These are phyloP conservation scores for Exophiala sp. DNA, from an alignment of 2,329 filamentous ascomycete genomes.

Conservation along the genomic window DNA sequence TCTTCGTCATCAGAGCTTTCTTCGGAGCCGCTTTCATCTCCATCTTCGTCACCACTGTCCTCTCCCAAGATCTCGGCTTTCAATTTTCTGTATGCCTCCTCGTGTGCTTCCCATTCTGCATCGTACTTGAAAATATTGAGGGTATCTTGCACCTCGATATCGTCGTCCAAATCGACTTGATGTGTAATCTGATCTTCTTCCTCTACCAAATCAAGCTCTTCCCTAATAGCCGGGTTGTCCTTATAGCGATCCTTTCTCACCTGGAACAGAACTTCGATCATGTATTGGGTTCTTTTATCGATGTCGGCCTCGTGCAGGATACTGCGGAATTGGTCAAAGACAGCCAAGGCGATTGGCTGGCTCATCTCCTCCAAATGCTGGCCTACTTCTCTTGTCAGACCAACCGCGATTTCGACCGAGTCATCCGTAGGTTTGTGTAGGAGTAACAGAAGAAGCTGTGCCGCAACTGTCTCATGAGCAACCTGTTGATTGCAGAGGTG, in stretches of 20 bases:
- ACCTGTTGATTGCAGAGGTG: conserved; percentile 97
- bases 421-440: conserved; percentile 96
- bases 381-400: conserved; percentile 86
- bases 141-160: conserved; percentile 78
- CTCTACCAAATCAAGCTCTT: conserved; percentile 91
- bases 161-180: conserved; percentile 73
- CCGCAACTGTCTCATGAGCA: conserved; percentile 86
- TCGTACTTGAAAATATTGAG: conserved; percentile 97
- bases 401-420: conserved; percentile 95
- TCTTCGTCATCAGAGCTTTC: conserved; percentile 66
- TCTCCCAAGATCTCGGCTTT: conserved; percentile 94
- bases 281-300: conserved; percentile 97
- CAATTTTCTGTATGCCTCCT: conserved; percentile 82
- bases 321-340: conserved; percentile 93
- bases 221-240: conserved; percentile 83
- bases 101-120: conserved; percentile 81
- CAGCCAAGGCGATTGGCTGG: conserved; percentile 75
- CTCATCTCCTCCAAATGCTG: conserved; percentile 96
- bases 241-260: conserved; percentile 95
- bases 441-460: conserved; percentile 86
- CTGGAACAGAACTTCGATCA: conserved; percentile 97
- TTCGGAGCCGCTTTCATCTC: conserved; percentile 51
- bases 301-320: conserved; percentile 96
- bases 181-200: conserved; percentile 99
- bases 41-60: conserved; percentile 78